A percentile compares a stretch with the other conserved stretches of the same genome.
phyloP scores from a whole-genome alignment of 495 filamentous ascomycete genomes.

The Hypomontagnella submonticulosa region DNA sequence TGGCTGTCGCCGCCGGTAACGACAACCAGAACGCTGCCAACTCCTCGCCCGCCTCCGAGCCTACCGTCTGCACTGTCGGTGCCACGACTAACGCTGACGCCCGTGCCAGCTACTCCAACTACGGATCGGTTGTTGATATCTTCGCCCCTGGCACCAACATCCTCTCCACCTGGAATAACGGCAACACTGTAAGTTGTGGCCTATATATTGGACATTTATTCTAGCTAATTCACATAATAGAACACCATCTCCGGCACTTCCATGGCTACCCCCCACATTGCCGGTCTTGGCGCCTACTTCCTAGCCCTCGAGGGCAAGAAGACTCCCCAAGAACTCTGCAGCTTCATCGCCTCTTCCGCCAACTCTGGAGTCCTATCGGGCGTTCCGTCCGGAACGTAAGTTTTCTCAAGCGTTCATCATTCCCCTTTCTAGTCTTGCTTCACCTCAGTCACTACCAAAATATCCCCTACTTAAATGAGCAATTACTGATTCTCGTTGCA shows the following conservation, averaged over 20 bases:
- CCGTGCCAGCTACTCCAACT: constrained; percentile 72
- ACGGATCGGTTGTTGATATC: constrained; percentile 68
- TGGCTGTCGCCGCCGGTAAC: constrained; percentile 69
- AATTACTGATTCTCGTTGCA: too few species aligned
- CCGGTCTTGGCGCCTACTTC: constrained; percentile 70
- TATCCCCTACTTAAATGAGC: too few species aligned
- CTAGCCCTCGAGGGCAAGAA: constrained; percentile 59
- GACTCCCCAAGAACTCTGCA: constrained; percentile 59
- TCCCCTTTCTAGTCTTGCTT: too few species aligned
- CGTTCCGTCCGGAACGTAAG: constrained; percentile 53
- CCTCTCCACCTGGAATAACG: constrained; percentile 67
- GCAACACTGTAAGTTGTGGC: constrained; percentile 54
- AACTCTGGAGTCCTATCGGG: constrained; percentile 49
- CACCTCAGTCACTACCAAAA: too few species aligned
- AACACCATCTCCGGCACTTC: constrained; percentile 77
- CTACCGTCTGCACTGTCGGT: constrained; percentile 69
- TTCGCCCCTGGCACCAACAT: constrained; percentile 68
- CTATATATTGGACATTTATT: neutral
- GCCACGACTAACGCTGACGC: constrained; percentile 60
- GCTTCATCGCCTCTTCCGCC: constrained; percentile 55
- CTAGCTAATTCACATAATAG: constrained; percentile 40
- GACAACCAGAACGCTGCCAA: constrained; percentile 57
- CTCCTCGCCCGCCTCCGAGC: constrained; percentile 67
- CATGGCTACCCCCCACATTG: constrained; percentile 73
- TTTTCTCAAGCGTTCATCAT: too few species aligned